Evolutionary conservation across 805 yeast species (phyloP), one percentile per base, ranked within the genome.

Genomic region (Ascoidea asiatica): DNA sequence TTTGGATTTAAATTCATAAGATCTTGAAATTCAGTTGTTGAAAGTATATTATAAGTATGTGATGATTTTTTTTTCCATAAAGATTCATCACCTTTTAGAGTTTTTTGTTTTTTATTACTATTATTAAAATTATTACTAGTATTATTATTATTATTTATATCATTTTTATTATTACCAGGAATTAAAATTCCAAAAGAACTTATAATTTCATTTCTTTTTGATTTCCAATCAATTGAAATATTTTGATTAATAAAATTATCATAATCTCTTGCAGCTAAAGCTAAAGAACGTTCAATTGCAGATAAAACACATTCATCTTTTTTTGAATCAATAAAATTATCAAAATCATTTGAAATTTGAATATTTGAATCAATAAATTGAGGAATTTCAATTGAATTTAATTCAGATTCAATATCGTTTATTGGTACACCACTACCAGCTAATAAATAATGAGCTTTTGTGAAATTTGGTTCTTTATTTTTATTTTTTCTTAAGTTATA

Each of bases 381-480:
- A 39, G 53, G 55, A 21, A 50, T 43, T 38, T 45, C 62, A 46
- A 71, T 57, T 37, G 72, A 52, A 42, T 70, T 67, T 48, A 70
- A 57, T 52, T 72, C 59, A 60, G 62, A 63, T 51, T 84, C 88
- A 37, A 89, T 77, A 46, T 86, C 92, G 53, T 86, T 95, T 43
- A 90, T 80, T 38, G 85, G 78, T 43, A 88, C 73, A 1, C 97
- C 97, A 55, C 90, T 81, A 1, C 89, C 84, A 5, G 96, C 95
- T 39, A 90, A 66, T 37, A 92, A 65, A 59, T 92, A 92, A 57
- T 92, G 97, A 1, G 85, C 92, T 54, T 78, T 80, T 2, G 87
- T 80, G 54, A 64, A 71, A 4, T 67, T 69, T 39, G 64, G 60
- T 7, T 54, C 52, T 36, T 67, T 70, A 18, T 56, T 55, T 37